These are phyloP conservation scores for Pseudogymnoascus verrucosus DNA, from an alignment of 2,329 filamentous ascomycete genomes.

Conservation along the genomic window DNA sequence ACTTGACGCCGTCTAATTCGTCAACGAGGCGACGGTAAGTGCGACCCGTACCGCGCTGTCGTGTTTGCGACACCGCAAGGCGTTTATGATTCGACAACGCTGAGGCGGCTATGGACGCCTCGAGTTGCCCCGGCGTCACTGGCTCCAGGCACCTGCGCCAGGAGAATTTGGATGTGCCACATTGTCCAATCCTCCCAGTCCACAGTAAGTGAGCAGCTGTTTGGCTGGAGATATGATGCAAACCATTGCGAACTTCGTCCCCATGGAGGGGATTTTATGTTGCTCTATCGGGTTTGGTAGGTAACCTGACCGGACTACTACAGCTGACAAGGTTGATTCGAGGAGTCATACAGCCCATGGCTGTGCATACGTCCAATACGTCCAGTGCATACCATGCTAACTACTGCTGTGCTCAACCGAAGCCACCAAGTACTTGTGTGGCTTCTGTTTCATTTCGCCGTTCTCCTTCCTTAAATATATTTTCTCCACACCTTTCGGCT, in stretches of 20 bases:
- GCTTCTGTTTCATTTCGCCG: neutral
- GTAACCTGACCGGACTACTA: neutral
- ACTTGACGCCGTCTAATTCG: neutral
- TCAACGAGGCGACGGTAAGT: conserved; percentile 2
- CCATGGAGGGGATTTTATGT: neutral
- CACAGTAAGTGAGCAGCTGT: neutral
- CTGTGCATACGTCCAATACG: neutral
- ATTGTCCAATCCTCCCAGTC: conserved; percentile 3
- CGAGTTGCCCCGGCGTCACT: neutral
- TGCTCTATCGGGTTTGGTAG: neutral
- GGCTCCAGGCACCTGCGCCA: conserved; percentile 1
- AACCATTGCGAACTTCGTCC: neutral
- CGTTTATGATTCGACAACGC: neutral
- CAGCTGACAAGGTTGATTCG: conserved; percentile 6
- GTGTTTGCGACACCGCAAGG: neutral
- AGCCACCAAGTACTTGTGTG: neutral
- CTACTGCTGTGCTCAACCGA: neutral
- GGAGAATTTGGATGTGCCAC: neutral
- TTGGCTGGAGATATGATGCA: conserved; percentile 2
- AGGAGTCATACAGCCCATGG: neutral
- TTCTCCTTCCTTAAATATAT: conserved; percentile 8
- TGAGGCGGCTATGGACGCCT: conserved; percentile 5
- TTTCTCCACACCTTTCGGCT: conserved; percentile 3
- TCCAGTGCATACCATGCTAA: too few relatives aligned
- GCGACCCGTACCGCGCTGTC: neutral